Evolutionary conservation across 192 early-diverging fungal genomes (phyloP).

Genomic region (Podila horticola): DNA sequence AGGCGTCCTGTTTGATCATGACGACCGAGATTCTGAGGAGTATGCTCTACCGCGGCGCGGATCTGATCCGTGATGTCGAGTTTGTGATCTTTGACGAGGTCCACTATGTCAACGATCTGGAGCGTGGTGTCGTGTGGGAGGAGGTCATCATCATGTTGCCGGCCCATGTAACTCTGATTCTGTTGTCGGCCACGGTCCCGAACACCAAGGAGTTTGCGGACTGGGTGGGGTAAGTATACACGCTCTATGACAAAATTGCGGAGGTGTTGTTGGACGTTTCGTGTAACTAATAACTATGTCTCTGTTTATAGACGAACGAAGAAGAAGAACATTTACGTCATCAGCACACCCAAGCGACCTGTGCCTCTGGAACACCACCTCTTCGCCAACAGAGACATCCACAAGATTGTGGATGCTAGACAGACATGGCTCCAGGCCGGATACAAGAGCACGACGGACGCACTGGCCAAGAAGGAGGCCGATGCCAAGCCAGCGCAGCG

Average conservation of each 20-base stretch:
- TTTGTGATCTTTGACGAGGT: conserved; percentile 99
- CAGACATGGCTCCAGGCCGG: conserved; percentile 70
- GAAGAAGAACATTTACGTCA: conserved; percentile 97
- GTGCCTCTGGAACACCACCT: conserved; percentile 96
- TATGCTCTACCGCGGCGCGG: conserved; percentile 98
- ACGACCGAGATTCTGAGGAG: conserved; percentile 98
- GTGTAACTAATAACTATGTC: too few species aligned
- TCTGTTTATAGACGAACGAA: conserved; percentile 81
- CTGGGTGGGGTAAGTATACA: conserved; percentile 87
- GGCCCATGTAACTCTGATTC: conserved; percentile 91
- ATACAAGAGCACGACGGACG: conserved; percentile 81
- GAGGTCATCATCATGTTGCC: conserved; percentile 99
- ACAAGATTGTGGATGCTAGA: conserved; percentile 89
- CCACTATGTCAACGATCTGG: conserved; percentile 96
- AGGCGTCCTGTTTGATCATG: conserved; percentile 98
- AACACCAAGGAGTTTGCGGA: conserved; percentile 99
- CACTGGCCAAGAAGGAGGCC: conserved; percentile 71
- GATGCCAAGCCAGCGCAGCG: conserved; percentile 54
- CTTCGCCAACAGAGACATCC: conserved; percentile 85
- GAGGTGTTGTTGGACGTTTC: too few species aligned
- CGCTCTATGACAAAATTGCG: not conserved
- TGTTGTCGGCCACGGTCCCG: conserved; percentile 97
- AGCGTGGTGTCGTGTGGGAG: conserved; percentile 99
- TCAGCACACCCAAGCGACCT: conserved; percentile 91
- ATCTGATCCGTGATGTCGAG: conserved; percentile 96